Conservation (phyloP, 306 rosid species). For the Mimosa pudica region DNA sequence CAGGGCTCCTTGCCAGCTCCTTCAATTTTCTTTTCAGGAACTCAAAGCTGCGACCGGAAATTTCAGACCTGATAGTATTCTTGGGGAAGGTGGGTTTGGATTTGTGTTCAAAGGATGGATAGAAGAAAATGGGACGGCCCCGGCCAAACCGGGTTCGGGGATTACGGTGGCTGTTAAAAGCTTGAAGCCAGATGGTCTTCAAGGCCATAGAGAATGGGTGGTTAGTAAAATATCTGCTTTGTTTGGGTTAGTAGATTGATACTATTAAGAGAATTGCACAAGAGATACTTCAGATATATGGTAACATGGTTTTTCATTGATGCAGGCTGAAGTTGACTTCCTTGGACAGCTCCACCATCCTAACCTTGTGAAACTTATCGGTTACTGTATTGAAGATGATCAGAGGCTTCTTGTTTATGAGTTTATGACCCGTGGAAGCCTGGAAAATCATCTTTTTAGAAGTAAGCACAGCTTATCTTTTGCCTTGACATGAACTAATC, state of each 20-base stretch:
- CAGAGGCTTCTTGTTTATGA: slow-evolving; percentile 90
- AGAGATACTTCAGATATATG: slow-evolving; percentile 34
- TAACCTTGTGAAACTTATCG: slow-evolving; percentile 92
- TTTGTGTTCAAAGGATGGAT: slow-evolving; percentile 98
- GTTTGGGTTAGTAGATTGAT: slow-evolving; percentile 72
- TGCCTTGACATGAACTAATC: slow-evolving; percentile 15
- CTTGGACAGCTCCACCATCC: slow-evolving; percentile 98
- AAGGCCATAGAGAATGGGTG: slow-evolving; percentile 99
- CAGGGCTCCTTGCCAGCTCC: slow-evolving; percentile 64
- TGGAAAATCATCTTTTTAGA: slow-evolving; percentile 94
- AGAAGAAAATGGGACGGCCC: slow-evolving; percentile 95
- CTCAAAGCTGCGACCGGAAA: slow-evolving; percentile 92
- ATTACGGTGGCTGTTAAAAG: slow-evolving; percentile 93
- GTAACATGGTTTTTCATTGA: slow-evolving; percentile 38
- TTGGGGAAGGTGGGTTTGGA: slow-evolving; percentile 97
- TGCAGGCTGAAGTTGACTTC: slow-evolving; percentile 97
- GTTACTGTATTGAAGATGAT: slow-evolving; percentile 92
- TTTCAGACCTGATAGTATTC: slow-evolving; percentile 98
- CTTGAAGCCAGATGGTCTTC: slow-evolving; percentile 95
- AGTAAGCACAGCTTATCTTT: slow-evolving; percentile 55
- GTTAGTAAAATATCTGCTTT: slow-evolving; percentile 87
- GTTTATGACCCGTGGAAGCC: slow-evolving; percentile 97
- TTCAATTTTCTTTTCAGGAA: slow-evolving; percentile 83
- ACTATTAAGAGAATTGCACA: slow-evolving; percentile 39
- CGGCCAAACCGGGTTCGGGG: slow-evolving; percentile 94